Percentiles rank a stretch among this genome's conserved stretches.
Evolutionary conservation across 2,329 filamentous ascomycete genomes (phyloP).

Genomic region (Talaromyces sp.): DNA sequence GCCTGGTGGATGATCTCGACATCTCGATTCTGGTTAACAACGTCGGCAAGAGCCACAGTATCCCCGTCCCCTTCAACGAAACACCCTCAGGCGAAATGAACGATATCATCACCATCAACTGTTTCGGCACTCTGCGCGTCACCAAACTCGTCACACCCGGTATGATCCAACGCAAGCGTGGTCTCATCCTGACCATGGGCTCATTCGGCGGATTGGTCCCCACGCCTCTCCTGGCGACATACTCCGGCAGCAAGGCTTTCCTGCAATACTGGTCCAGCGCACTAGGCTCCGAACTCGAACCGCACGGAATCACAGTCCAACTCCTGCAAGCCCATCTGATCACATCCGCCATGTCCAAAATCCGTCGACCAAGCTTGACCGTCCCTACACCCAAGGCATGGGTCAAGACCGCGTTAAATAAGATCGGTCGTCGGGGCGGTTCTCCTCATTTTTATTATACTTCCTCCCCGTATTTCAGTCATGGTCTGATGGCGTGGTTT

Average conservation of each 20-base stretch:
- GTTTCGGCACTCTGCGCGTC: constrained; percentile 78
- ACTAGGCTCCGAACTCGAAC: constrained; percentile 74
- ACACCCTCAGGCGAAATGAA: constrained; percentile 75
- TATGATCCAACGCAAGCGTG: constrained; percentile 76
- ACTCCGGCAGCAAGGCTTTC: constrained; percentile 97
- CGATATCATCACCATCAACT: constrained; percentile 94
- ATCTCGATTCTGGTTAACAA: constrained; percentile 92
- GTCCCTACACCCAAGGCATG: constrained; percentile 80
- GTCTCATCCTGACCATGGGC: constrained; percentile 93
- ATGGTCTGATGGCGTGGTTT: constrained; percentile 81
- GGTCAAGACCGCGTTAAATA: constrained; percentile 70
- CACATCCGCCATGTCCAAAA: constrained; percentile 95
- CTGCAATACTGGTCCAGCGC: constrained; percentile 92
- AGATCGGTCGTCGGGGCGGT: constrained; percentile 72
- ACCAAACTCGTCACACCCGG: constrained; percentile 80
- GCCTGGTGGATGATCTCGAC: constrained; percentile 67
- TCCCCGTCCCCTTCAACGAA: constrained; percentile 81
- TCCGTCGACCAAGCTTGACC: constrained; percentile 69
- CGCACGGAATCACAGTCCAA: constrained; percentile 80
- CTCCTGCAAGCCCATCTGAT: constrained; percentile 89
- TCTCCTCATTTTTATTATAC: constrained; percentile 76
- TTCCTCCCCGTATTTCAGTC: constrained; percentile 89
- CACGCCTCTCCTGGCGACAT: constrained; percentile 87
- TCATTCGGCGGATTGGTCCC: constrained; percentile 92
- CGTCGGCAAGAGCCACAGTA: constrained; percentile 88